Evolutionary conservation across 768 basidiomycete genomes (phyloP).

Genomic region (Dacryopinax spathularia): DNA sequence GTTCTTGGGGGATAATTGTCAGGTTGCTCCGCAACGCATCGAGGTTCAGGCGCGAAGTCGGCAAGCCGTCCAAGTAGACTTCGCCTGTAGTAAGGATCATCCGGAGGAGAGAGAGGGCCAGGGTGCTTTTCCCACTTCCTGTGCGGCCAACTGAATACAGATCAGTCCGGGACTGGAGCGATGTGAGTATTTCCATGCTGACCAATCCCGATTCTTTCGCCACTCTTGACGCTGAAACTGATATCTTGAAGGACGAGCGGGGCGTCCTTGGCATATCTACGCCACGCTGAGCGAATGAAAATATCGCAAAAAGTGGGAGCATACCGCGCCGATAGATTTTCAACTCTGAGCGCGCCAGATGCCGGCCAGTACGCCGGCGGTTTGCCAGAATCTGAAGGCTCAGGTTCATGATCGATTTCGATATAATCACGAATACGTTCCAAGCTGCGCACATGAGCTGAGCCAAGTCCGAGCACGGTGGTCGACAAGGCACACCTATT

Average conservation of each 20-base stretch:
- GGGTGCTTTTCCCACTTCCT: slow-evolving; percentile 40
- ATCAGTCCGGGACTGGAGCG: slow-evolving; percentile 1
- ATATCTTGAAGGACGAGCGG: slow-evolving; percentile 50
- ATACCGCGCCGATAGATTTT: slow-evolving; percentile 39
- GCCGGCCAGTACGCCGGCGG: slow-evolving; percentile 55
- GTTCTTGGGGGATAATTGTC: slow-evolving; percentile 45
- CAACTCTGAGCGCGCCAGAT: slow-evolving; percentile 38
- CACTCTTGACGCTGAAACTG: slow-evolving; percentile 40
- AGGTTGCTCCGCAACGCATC: slow-evolving; percentile 42
- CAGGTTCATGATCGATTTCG: slow-evolving; percentile 42
- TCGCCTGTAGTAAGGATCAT: slow-evolving; percentile 44
- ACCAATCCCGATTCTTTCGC: slow-evolving; percentile 48
- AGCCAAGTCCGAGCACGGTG: background rate
- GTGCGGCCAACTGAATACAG: slow-evolving; percentile 39
- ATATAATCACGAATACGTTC: slow-evolving; percentile 44
- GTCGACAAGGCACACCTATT: slow-evolving; percentile 5
- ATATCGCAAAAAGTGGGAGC: slow-evolving; percentile 18
- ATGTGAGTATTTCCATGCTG: slow-evolving; percentile 9
- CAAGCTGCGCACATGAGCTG: slow-evolving; percentile 20
- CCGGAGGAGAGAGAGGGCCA: slow-evolving; percentile 42
- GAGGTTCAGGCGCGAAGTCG: slow-evolving; percentile 38
- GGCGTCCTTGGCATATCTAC: slow-evolving; percentile 29
- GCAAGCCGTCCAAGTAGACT: slow-evolving; percentile 41
- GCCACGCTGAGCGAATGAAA: background rate
- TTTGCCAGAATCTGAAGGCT: slow-evolving; percentile 27